A percentile compares a stretch with the other conserved stretches of the same genome.
phyloP scores from a whole-genome alignment of 176 grass and related monocot species.

The Aegilops umbellulata region DNA sequence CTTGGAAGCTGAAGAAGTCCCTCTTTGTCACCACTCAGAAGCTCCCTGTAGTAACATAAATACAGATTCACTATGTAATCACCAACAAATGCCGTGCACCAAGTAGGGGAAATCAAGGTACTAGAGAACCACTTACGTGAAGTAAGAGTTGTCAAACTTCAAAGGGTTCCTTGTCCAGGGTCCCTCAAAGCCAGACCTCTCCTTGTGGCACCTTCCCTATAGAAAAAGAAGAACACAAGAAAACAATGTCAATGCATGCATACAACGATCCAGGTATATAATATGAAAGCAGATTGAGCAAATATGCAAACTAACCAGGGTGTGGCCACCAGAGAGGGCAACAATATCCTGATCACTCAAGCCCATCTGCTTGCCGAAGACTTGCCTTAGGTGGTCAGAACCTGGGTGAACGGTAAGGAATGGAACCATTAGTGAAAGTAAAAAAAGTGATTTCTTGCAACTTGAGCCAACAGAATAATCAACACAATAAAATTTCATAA shows the following conservation, averaged over 20 bases:
- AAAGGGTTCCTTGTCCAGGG: slow-evolving; percentile 75
- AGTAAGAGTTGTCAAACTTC: slow-evolving; percentile 79
- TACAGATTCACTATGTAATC: background rate
- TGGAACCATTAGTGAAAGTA: background rate
- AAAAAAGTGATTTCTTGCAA: background rate
- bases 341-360: slow-evolving; percentile 95
- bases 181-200: slow-evolving; percentile 88
- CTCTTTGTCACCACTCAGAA: slow-evolving; percentile 87
- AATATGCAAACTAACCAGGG: slow-evolving; percentile 52
- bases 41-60: slow-evolving; percentile 45
- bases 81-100: background rate
- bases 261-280: background rate
- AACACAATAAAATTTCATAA: background rate
- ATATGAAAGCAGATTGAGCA: background rate
- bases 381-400: slow-evolving; percentile 90
- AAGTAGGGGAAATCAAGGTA: background rate
- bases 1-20: slow-evolving; percentile 82
- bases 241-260: background rate
- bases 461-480: background rate
- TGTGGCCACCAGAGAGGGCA: slow-evolving; percentile 89
- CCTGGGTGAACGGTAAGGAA: slow-evolving; percentile 27
- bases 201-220: slow-evolving; percentile 83
- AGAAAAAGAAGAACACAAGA: background rate
- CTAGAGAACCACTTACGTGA: slow-evolving; percentile 37
- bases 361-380: slow-evolving; percentile 85